phyloP scores from a whole-genome alignment of 805 yeast genomes.

The Ogataea thermomethanolica region DNA sequence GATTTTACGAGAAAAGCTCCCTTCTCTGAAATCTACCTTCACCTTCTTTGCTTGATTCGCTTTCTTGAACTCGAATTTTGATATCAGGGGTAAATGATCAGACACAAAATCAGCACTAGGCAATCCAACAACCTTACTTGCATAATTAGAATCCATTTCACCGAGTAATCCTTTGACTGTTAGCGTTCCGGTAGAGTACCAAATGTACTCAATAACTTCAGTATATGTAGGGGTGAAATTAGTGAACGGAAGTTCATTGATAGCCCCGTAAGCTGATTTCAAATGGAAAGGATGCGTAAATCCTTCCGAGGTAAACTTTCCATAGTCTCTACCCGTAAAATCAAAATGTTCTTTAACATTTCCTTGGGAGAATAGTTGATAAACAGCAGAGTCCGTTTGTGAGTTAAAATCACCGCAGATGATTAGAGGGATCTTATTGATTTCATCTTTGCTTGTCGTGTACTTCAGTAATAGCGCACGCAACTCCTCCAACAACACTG shows the following conservation, averaged over 20 bases:
- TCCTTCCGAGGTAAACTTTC: constrained; percentile 85
- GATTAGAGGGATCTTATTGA: constrained; percentile 60
- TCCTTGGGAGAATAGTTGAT: constrained; percentile 82
- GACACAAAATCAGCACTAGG: constrained; percentile 94
- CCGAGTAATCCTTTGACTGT: constrained; percentile 86
- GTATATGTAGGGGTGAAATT: constrained; percentile 92
- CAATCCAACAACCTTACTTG: constrained; percentile 76
- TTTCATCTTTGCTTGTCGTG: constrained; percentile 29
- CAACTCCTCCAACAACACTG: constrained; percentile 83
- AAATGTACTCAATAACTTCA: constrained; percentile 89
- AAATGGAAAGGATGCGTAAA: constrained; percentile 77
- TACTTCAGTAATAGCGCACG: constrained; percentile 55
- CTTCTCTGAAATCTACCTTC: constrained; percentile 30
- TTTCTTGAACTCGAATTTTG: constrained; percentile 71
- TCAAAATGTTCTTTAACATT: constrained; percentile 75
- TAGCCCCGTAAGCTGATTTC: constrained; percentile 77
- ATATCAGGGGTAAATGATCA: constrained; percentile 86
- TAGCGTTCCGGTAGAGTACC: constrained; percentile 84
- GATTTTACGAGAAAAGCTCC: constrained; percentile 29
- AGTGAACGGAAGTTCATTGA: constrained; percentile 92
- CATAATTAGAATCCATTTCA: constrained; percentile 74
- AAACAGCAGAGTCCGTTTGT: constrained; percentile 82
- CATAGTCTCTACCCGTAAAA: constrained; percentile 83
- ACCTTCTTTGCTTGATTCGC: constrained; percentile 22
- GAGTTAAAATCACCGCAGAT: constrained; percentile 97